phyloP scores from a whole-genome alignment of 176 grass and related monocot genomes.

The Zoysia japonica region DNA sequence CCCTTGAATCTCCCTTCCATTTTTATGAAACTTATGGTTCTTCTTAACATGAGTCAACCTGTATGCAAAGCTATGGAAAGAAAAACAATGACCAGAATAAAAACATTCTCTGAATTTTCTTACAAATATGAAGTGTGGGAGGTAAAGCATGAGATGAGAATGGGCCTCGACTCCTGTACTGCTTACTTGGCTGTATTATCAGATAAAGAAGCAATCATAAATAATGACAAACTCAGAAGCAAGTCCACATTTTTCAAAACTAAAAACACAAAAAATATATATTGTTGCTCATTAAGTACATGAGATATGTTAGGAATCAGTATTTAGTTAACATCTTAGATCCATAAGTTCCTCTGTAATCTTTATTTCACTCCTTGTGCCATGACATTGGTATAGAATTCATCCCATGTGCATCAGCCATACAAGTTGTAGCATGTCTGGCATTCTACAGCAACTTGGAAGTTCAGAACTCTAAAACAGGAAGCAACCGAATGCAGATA shows the following conservation, averaged over 20 bases:
- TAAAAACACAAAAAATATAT: conserved; percentile 33
- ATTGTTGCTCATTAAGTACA: not conserved
- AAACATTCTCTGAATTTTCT: not conserved
- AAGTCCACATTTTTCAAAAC: not conserved
- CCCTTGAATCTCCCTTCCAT: no score
- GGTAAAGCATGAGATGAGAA: not conserved
- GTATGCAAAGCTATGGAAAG: not conserved
- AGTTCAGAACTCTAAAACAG: conserved; percentile 22
- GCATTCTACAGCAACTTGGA: conserved; percentile 51
- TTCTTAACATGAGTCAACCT: no score
- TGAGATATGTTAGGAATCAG: not conserved
- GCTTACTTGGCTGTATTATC: conserved; percentile 78
- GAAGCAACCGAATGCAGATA: conserved; percentile 11
- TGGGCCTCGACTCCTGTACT: not conserved
- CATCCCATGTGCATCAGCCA: conserved; percentile 91
- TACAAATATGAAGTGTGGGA: not conserved
- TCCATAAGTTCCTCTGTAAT: conserved; percentile 50
- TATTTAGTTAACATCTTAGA: no score
- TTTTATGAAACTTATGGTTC: no score
- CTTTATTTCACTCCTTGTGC: conserved; percentile 64
- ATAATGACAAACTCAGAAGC: conserved; percentile 73
- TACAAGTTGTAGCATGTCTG: conserved; percentile 21
- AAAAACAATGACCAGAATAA: not conserved
- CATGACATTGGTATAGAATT: conserved; percentile 74
- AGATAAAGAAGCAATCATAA: conserved; percentile 54